Evolutionary conservation across 306 rosid species (phyloP).

Genomic region (Cicer pinnatifidum): DNA sequence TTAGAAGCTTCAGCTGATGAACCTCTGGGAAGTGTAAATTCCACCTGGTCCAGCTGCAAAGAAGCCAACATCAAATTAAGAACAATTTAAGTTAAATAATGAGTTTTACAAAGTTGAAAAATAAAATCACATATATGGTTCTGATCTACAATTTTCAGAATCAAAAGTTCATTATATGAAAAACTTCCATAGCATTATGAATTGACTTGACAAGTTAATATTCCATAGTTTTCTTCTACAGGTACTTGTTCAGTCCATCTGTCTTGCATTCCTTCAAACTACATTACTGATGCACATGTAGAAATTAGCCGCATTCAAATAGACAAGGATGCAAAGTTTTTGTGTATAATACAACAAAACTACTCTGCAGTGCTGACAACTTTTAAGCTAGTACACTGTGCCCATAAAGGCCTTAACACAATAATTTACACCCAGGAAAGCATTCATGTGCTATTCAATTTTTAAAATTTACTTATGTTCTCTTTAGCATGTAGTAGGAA

Average conservation of each 20-base stretch:
- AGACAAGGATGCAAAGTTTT: slow-evolving; percentile 33
- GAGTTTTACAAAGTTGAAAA: slow-evolving; percentile 39
- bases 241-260: slow-evolving; percentile 18
- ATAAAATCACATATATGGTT: slow-evolving; percentile 25
- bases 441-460: slow-evolving; percentile 30
- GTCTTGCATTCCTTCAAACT: slow-evolving; percentile 33
- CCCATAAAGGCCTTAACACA: slow-evolving; percentile 21
- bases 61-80: slow-evolving; percentile 40
- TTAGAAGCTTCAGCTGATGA: slow-evolving; percentile 55
- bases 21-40: slow-evolving; percentile 63
- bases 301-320: slow-evolving; percentile 19
- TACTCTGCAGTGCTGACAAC: slow-evolving; percentile 14
- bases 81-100: slow-evolving; percentile 32
- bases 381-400: slow-evolving; percentile 16
- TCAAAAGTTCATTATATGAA: slow-evolving; percentile 26
- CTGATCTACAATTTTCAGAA: slow-evolving; percentile 28
- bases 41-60: slow-evolving; percentile 67
- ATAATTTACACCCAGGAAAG: neutral
- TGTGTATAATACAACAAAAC: slow-evolving; percentile 4
- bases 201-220: slow-evolving; percentile 33
- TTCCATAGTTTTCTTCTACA: slow-evolving; percentile 32
- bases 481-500: slow-evolving; percentile 24
- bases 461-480: slow-evolving; percentile 8
- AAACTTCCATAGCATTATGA: slow-evolving; percentile 34
- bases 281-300: slow-evolving; percentile 12